Evolutionary conservation across 306 rosid species (phyloP).

Genomic region (Pterocarpus macrocarpus): DNA sequence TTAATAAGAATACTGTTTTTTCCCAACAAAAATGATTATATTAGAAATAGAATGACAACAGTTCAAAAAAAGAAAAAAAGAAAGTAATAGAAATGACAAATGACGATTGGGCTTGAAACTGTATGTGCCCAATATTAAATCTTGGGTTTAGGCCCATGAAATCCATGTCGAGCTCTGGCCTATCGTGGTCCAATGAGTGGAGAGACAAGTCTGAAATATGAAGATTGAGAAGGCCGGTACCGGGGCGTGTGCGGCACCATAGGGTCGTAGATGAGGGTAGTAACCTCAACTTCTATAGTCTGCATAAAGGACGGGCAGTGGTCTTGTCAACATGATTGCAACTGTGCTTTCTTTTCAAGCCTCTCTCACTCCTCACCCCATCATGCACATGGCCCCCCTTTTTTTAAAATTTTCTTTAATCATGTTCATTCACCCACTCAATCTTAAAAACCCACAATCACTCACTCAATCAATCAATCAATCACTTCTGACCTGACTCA

Average conservation of each 20-base stretch:
- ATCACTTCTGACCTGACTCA: neutral
- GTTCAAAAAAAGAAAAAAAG: too few species aligned
- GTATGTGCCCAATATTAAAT: too few species aligned
- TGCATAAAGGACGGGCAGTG: neutral
- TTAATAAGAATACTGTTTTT: too few species aligned
- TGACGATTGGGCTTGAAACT: too few species aligned
- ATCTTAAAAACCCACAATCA: slow-evolving; percentile 43
- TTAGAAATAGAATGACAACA: too few species aligned
- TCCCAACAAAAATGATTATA: too few species aligned
- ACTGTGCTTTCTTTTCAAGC: neutral
- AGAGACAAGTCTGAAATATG: too few species aligned
- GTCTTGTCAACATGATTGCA: slow-evolving; percentile 54
- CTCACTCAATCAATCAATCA: slow-evolving; percentile 38
- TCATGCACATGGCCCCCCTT: slow-evolving; percentile 18
- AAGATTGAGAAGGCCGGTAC: too few species aligned
- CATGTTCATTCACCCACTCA: slow-evolving; percentile 39
- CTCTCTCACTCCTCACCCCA: neutral
- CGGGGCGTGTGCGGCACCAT: neutral
- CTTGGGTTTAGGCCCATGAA: too few species aligned
- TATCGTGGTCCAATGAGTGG: too few species aligned
- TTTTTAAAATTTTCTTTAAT: neutral
- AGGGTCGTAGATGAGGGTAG: neutral
- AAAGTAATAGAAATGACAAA: too few species aligned
- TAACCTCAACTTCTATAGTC: neutral
- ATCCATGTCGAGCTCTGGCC: too few species aligned